Evolutionary conservation across 2,329 filamentous ascomycete species (phyloP), one percentile per base, ranked within the genome.

Genomic region (Thelonectria discophora): DNA sequence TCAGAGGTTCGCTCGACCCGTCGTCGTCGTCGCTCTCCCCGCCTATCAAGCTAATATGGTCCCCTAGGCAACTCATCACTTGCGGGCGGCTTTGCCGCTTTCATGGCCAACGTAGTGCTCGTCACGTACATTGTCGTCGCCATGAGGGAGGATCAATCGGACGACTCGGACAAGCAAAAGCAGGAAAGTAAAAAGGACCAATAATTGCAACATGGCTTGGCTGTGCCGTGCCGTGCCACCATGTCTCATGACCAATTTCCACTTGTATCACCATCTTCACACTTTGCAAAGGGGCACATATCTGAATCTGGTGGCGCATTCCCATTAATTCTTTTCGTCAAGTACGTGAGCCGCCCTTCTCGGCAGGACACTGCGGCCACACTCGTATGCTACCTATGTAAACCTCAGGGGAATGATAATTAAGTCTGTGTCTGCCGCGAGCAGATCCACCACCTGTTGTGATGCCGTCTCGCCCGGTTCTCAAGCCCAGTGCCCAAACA

Each of bases 121-220:
- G 86, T 98, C 59, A 88, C 85, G n/a, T 99, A 98, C 77, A 87
- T 98, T 45, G 80, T 97, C 58, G 92, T 97, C 18, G 95, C 95
- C 4, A 94, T 97, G 86, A 88, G 85, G 63, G 95, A 99, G 76
- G 95, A 98, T 73, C 80, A 86, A 68, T 79, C 79, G 2, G 83
- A 85, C 17, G 77, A 79, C 66, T 63, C 73, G 37, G 81, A 81
- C 62, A 81, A 80, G 42, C 69, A 71, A 63, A 79, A 79, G 69
- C 72, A 73, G 42, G 79, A 82, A 55, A 75, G 71, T 54, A 86
- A 85, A 76, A 87, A 87, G 73, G 77, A 81, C 46, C 76, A 79
- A 65, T 84, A 69, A 51, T 30, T 30, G 8, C 27, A 45, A 15
- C 34, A 73, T 54, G 30, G 24, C 11, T 21, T 18, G 30, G 15